Conservation (phyloP, 2,329 filamentous ascomycete species). For the Paraphoma chrysanthemicola region DNA sequence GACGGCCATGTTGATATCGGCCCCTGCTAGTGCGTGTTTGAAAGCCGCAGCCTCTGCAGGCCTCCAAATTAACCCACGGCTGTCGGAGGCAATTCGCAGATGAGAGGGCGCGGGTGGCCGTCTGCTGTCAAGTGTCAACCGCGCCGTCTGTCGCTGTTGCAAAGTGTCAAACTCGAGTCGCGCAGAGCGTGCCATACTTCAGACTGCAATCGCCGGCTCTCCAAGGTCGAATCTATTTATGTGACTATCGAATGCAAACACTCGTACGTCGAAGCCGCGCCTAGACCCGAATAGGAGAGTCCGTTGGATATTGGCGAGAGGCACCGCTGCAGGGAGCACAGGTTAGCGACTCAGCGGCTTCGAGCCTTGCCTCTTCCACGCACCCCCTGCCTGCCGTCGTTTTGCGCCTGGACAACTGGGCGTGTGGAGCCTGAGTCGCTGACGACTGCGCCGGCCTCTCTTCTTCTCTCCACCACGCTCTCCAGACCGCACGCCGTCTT, state of each 20-base stretch:
- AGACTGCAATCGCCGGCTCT: conserved; percentile 1
- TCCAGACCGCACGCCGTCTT: conserved; percentile 19
- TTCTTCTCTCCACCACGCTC: conserved; percentile 24
- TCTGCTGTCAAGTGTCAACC: background rate
- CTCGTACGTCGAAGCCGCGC: conserved; percentile 16
- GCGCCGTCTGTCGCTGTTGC: background rate
- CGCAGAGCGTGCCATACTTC: background rate
- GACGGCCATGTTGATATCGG: conserved; percentile 2
- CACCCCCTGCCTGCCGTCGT: conserved; percentile 18
- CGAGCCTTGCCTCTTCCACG: conserved; percentile 23
- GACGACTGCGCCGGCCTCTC: conserved; percentile 12
- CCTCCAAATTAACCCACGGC: conserved; percentile 19
- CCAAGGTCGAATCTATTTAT: conserved; percentile 27
- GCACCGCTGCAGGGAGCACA: conserved; percentile 30
- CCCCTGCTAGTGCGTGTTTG: conserved; percentile 28
- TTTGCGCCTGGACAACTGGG: conserved; percentile 20
- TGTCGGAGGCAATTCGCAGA: conserved; percentile 1
- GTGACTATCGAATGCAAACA: conserved; percentile 29
- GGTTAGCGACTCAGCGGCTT: conserved; percentile 20
- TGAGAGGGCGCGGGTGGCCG: background rate
- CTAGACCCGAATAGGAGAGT: conserved; percentile 19
- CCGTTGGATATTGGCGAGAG: conserved; percentile 20
- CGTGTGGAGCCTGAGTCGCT: conserved; percentile 13
- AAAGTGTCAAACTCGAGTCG: background rate
- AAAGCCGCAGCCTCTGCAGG: conserved; percentile 26